These are phyloP conservation scores for Geoglossum cookeanum DNA, from an alignment of 2,329 filamentous ascomycete genomes.

Conservation along the genomic window DNA sequence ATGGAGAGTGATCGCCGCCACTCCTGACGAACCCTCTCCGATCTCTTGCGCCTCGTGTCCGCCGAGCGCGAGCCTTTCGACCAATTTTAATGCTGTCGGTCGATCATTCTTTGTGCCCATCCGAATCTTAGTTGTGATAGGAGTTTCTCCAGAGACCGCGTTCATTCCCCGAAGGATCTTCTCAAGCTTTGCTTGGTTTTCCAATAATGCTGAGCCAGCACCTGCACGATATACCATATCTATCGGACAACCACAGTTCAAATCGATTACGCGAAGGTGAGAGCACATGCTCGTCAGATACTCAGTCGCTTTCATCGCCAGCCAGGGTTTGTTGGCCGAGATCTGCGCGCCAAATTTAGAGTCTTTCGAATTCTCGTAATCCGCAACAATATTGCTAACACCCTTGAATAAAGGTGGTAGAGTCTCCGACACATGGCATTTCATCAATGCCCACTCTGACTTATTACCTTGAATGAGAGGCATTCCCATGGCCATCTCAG, in stretches of 20 bases:
- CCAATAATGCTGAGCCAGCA: slow-evolving; percentile 81
- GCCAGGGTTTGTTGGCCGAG: slow-evolving; percentile 78
- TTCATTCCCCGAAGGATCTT: slow-evolving; percentile 96
- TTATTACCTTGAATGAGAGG: slow-evolving; percentile 80
- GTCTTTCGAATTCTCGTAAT: slow-evolving; percentile 68
- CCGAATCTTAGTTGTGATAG: slow-evolving; percentile 86
- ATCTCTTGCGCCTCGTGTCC: slow-evolving; percentile 47
- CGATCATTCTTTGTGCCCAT: slow-evolving; percentile 69
- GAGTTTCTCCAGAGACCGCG: slow-evolving; percentile 70
- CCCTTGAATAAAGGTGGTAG: slow-evolving; percentile 47
- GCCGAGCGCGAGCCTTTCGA: slow-evolving; percentile 68
- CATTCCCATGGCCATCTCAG: slow-evolving; percentile 91
- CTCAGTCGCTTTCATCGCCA: slow-evolving; percentile 76
- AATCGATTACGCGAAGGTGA: slow-evolving; percentile 71
- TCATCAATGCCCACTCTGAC: slow-evolving; percentile 86
- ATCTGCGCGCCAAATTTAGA: slow-evolving; percentile 85
- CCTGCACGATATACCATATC: slow-evolving; percentile 80
- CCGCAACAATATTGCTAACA: slow-evolving; percentile 39
- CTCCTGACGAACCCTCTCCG: slow-evolving; percentile 56
- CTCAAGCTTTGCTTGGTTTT: slow-evolving; percentile 70
- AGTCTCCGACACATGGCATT: slow-evolving; percentile 72
- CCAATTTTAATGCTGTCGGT: slow-evolving; percentile 62
- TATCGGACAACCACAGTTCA: slow-evolving; percentile 96
- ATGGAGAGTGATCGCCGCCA: slow-evolving; percentile 89
- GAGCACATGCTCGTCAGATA: slow-evolving; percentile 58